Evolutionary conservation across 2,329 filamentous ascomycete genomes (phyloP).

Genomic region (Pyrenochaeta sp.): DNA sequence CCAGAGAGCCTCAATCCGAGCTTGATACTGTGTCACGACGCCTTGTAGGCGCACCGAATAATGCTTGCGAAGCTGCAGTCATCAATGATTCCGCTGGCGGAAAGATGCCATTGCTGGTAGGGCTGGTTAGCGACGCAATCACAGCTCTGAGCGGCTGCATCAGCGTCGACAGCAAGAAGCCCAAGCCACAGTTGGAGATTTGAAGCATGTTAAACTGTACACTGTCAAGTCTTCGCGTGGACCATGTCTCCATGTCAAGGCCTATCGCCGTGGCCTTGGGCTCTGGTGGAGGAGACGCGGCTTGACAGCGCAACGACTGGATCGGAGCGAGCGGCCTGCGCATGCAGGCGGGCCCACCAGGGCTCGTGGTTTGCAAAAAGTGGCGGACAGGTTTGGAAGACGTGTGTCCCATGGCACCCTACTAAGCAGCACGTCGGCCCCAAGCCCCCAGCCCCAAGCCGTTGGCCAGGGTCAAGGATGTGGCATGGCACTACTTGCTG

Average conservation of each 20-base stretch:
- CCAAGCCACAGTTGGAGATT: slow-evolving; percentile 1
- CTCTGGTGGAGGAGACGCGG: not conserved
- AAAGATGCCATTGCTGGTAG: slow-evolving; percentile 10
- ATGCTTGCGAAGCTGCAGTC: slow-evolving; percentile 27
- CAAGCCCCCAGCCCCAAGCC: slow-evolving; percentile 3
- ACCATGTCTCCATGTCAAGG: not conserved
- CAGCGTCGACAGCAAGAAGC: slow-evolving; percentile 3
- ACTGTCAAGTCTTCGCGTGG: not conserved
- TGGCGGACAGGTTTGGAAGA: slow-evolving; percentile 1
- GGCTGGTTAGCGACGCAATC: not conserved
- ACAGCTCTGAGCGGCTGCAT: slow-evolving; percentile 10
- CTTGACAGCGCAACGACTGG: not conserved
- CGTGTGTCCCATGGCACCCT: not conserved
- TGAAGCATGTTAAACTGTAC: not conserved
- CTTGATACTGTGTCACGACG: not conserved
- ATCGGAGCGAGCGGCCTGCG: not conserved
- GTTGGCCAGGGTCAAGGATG: slow-evolving; percentile 19
- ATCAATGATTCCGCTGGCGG: slow-evolving; percentile 16
- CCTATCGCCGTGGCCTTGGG: not conserved
- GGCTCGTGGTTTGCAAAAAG: not conserved
- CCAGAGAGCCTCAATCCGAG: not conserved
- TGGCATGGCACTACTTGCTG: slow-evolving; percentile 19
- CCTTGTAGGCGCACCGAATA: not conserved
- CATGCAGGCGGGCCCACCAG: slow-evolving; percentile 6
- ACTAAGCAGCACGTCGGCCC: slow-evolving; percentile 10